Base-by-base conservation (phyloP, 1,139 yeast genomes). In the Kurtzmaniella quercitrusa region DNA sequence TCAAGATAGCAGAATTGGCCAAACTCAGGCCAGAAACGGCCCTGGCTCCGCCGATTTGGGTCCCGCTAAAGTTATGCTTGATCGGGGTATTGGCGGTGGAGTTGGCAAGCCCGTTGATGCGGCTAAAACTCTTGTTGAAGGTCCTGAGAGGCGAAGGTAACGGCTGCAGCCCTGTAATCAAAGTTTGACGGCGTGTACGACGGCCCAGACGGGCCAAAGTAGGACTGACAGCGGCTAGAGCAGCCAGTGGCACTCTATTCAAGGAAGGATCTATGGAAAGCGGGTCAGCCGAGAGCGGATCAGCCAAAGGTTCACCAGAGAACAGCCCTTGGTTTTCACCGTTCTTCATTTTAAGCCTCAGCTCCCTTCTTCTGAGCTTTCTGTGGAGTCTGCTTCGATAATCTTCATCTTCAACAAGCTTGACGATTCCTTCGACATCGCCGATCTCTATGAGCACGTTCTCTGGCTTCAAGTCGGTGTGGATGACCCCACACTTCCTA, bases 401-500 rank as follows among this genome's bases (percentile, higher is more conserved):
- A 52, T 80, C 85, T 47, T 80, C 66, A 40, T 77, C 59, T 52
- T 79, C 85, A 2, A 81, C 73, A 55, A 75, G 68, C 44, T 70
- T 65, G 24, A 87, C 82, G 51, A 86, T 77, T 47, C 74, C 77
- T 54, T 85, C 90, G 29, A 85, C 91, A 54, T 87, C 89, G 34
- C 83, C 85, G 47, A 88, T 83, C 56, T 85, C 90, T 41, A 88
- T 75, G 50, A 89, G 66, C n/a, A 89, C 85, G 59, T 89, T 89
- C 60, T 89, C 96, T 0, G 96, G 96, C 62, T 89, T 89, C 49
- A 89, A 70, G 58, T 89, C 96, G 0, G 96, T 89, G 63, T 89
- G 96, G 47, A 89, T 85, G 31, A 89, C 83, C n/a, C 95, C 96
- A 63, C 95, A 86, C 52, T 78, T 83, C 39, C 93, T 68, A 59